Evolutionary conservation across 2,329 filamentous ascomycete genomes (phyloP), one percentile per base, ranked within the genome.

Genomic region (Botrytis aclada): DNA sequence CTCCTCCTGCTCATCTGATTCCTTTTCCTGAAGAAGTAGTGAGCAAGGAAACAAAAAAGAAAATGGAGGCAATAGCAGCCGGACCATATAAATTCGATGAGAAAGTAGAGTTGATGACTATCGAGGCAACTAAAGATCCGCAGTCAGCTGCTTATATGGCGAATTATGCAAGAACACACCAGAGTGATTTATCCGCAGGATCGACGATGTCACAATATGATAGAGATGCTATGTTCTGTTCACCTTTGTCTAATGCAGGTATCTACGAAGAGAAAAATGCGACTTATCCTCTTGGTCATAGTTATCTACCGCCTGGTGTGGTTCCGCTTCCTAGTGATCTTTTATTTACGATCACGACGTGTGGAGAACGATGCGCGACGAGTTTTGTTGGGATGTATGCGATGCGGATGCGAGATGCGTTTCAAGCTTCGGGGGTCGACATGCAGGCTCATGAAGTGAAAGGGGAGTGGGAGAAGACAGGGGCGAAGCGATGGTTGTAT

Each of bases 231-330:
- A 22, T 9, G 0, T 56, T n/a, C 56, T 16, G n/a, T 20, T 25
- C 16, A 5, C 18, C 64, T 39, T 4, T 25, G 25, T 39, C 18
- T 7, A 20, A 7, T 4, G 16, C 5, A 4, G 54, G 39, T 12
- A 12, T 43, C 10, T 29, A 20, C 8, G 41, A 37, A 6, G 20
- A n/a, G 63, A 34, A 37, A 32, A 29, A 47, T 45, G 10, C 45
- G 43, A 65, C n/a, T n/a, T 71, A 41, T 65, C 69, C 69, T 54
- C 43, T 71, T 25, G 69, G 69, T n/a, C 69, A 71, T 65, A 39
- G 25, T 32, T 71, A 39, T 51, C 9, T 71, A 4, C 69, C 69
- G 10, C 25, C 58, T 4, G 22, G 60, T 12, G 22, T 64, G 10
- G 6, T 29, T 25, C 58, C 58, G 12, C 32, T 39, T 71, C 32